Evolutionary conservation across 2,329 filamentous ascomycete genomes (phyloP), one percentile per base, ranked within the genome.

Genomic region (Colletotrichum chlorophyti): DNA sequence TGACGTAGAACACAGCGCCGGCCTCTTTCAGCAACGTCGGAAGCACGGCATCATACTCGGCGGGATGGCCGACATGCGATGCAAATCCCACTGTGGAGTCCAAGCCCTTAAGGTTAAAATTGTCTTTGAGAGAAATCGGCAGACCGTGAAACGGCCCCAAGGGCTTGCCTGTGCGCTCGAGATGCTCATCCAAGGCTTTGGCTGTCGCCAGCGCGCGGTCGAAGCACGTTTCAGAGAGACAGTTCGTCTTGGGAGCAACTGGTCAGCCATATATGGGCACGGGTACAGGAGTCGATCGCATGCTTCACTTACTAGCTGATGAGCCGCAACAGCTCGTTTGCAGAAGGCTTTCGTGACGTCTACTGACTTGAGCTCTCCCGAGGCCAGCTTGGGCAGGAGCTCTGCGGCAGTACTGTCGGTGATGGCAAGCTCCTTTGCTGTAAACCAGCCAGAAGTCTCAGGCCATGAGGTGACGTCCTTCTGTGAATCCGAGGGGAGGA

Each of bases 101-200:
- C 11, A 85, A 76, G 6, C 85, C 85, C 2, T 70, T 68, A 12
- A 90, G 73, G 57, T 90, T 82, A 76, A 91, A 88, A 66, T 88
- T 86, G 72, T 91, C 89, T 66, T 92, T 92, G 42, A 92, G 78
- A 0, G 86, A 86, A 26, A 88, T 71, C 3, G 86, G 86, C 1
- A 89, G 75, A 58, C 69, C 89, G 69, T 91, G 89, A 2, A 92
- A 77, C 2, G 88, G 87, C 0, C 89, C 89, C 1, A 77, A 19
- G 0, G 76, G 71, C 32, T 81, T 72, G 9, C 81, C 78, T 1
- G 79, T 80, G 27, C 65, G 65, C n/a, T 72, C 70, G 2, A 84
- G 63, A 58, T 84, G 70, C n/a, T 74, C 72, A 64, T 89, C 86
- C 2, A 82, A 72, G 3, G 71, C 65, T 31, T 68, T 69, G 0